phyloP scores from a whole-genome alignment of 306 rosid genomes.

The Vigna radiata region DNA sequence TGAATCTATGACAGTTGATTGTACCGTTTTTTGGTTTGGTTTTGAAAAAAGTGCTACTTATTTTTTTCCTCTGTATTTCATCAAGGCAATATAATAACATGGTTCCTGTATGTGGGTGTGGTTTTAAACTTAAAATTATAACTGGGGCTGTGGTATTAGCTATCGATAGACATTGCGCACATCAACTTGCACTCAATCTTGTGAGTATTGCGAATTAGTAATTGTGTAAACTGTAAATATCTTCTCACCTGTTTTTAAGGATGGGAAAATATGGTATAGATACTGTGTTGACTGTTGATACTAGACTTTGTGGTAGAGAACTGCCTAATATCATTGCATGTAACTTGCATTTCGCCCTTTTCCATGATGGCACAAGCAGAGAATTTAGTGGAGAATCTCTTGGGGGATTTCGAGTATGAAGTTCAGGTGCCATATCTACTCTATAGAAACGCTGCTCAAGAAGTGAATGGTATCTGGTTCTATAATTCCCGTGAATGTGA shows the following conservation, averaged over 20 bases:
- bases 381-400: conserved; percentile 71
- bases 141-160: conserved; percentile 37
- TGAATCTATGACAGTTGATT: neutral
- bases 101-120: conserved; percentile 31
- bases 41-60: neutral
- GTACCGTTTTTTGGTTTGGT: conserved; percentile 19
- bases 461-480: conserved; percentile 77
- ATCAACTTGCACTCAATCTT: conserved; percentile 24
- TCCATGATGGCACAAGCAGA: conserved; percentile 51
- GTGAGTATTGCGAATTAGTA: conserved; percentile 34
- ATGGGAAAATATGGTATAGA: conserved; percentile 6
- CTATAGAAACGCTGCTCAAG: conserved; percentile 71
- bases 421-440: conserved; percentile 68
- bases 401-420: conserved; percentile 72
- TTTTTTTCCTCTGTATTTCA: conserved; percentile 19
- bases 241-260: conserved; percentile 24
- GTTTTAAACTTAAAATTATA: conserved; percentile 30
- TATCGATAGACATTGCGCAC: conserved; percentile 25
- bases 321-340: conserved; percentile 25
- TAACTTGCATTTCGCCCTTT: conserved; percentile 27
- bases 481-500: conserved; percentile 66
- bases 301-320: conserved; percentile 34
- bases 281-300: conserved; percentile 30
- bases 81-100: neutral
- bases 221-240: neutral